Evolutionary conservation across 2,329 filamentous ascomycete species (phyloP), one percentile per base, ranked within the genome.

Genomic region (Fusarium bactridioides): DNA sequence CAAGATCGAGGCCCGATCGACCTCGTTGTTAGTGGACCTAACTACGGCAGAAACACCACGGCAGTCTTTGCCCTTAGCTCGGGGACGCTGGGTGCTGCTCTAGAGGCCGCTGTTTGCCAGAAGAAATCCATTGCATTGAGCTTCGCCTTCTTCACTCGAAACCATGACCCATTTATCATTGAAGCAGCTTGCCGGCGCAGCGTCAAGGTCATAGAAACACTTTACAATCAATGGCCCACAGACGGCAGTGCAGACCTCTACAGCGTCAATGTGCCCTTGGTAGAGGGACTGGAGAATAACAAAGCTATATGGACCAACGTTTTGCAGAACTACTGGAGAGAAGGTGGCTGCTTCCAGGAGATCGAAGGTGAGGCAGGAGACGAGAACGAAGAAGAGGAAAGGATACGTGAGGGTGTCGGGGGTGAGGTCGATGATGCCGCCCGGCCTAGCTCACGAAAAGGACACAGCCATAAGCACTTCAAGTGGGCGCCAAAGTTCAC

Each of bases 401-500:
- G 87, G 72, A 91, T 97, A 70, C 88, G 94, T 51, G 89, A 92
- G 79, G 88, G 87, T 25, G 88, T 91, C 62, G 86, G 86, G 27
- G 84, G 84, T 7, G 83, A 84, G 73, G 84, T 84, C 55, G 83
- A 82, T 50, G 83, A 70, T 64, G 74, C 78, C 50, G 79, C 79
- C 8, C 70, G 62, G 10, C 61, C 64, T 73, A 73, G 76, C 43
- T 78, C 57, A 16, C 60, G 64, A 44, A 77, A 83, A 44, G 83
- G 87, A 35, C 91, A 94, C 79, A 88, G 85, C 62, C 94, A 97
- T 81, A 94, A 93, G 80, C 93, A 97, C 82, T 98, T 98, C 86
- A 97, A 95, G 83, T 98, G 96, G 96, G 90, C 93, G 53, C 96
- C 95, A 5, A 90, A 89, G 71, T 96, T 98, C 82, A 87, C 89